Percentiles rank a stretch among this genome's conserved stretches.
Conservation (phyloP, 140 eudicot genomes). For the Ambrosia hybrid region DNA sequence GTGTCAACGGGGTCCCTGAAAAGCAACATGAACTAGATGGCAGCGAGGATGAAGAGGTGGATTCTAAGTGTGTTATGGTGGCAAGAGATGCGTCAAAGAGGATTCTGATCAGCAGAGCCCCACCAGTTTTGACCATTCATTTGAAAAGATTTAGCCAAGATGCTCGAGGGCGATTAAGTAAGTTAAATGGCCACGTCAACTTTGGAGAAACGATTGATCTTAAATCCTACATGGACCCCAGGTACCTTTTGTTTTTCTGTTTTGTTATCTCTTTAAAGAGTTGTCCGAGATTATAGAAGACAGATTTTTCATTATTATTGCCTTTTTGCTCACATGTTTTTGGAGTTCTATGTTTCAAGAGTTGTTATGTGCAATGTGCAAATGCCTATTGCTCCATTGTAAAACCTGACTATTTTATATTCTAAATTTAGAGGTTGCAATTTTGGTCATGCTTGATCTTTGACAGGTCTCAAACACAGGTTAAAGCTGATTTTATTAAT, state of each 20-base stretch:
- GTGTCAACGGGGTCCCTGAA: constrained; percentile 14
- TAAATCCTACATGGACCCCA: constrained; percentile 35
- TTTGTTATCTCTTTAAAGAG: too few relatives aligned
- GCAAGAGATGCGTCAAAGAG: constrained; percentile 78
- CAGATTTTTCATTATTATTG: too few relatives aligned
- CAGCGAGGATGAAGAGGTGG: constrained; percentile 43
- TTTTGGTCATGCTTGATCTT: background rate
- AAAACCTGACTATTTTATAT: too few relatives aligned
- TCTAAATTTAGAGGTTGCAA: too few relatives aligned
- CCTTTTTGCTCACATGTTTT: too few relatives aligned
- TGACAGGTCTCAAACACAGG: background rate
- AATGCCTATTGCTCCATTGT: too few relatives aligned
- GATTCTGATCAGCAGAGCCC: constrained; percentile 59
- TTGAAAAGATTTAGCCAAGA: constrained; percentile 84
- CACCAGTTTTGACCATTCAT: constrained; percentile 71
- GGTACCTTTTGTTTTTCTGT: constrained; percentile 21
- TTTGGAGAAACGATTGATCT: constrained; percentile 52
- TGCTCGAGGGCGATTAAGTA: constrained; percentile 76
- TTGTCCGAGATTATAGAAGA: too few relatives aligned
- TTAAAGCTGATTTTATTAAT: too few relatives aligned
- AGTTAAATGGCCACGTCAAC: constrained; percentile 74
- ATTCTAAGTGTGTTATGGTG: constrained; percentile 55
- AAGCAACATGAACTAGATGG: constrained; percentile 39
- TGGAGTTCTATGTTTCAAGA: too few relatives aligned
- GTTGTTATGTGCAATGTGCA: too few relatives aligned